phyloP scores from a whole-genome alignment of 163 green algal species.

The Volvox carteri region DNA sequence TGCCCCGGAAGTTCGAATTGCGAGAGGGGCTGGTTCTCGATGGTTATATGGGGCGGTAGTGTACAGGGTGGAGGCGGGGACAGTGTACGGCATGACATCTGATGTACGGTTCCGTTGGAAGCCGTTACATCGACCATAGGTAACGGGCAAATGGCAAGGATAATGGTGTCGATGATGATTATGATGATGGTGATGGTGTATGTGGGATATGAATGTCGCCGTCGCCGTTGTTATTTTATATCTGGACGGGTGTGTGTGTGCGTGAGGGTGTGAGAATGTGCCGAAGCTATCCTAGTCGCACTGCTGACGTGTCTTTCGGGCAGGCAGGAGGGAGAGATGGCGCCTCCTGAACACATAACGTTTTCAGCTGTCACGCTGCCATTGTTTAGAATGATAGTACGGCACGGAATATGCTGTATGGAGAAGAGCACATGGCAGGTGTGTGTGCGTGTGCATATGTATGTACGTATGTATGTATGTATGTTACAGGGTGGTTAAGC shows the following conservation, averaged over 20 bases:
- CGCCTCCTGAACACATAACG: too few species aligned
- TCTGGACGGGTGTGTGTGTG: background rate
- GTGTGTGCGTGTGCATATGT: background rate
- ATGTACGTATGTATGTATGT: background rate
- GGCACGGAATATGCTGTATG: too few species aligned
- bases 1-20: conserved; percentile 37
- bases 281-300: too few species aligned
- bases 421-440: too few species aligned
- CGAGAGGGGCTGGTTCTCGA: background rate
- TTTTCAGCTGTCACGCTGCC: too few species aligned
- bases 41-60: background rate
- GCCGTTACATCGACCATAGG: background rate
- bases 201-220: background rate
- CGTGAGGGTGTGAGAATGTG: background rate
- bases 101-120: background rate
- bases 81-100: background rate
- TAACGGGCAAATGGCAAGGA: background rate
- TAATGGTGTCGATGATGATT: background rate
- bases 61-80: background rate
- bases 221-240: background rate
- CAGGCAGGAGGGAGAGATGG: too few species aligned
- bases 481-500: too few species aligned
- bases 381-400: too few species aligned
- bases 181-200: background rate
- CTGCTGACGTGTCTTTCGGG: too few species aligned